Percentiles rank a stretch among this genome's conserved stretches.
Evolutionary conservation across 1,284 basidiomycete species (phyloP).

Genomic region (Termitomyces sp.): DNA sequence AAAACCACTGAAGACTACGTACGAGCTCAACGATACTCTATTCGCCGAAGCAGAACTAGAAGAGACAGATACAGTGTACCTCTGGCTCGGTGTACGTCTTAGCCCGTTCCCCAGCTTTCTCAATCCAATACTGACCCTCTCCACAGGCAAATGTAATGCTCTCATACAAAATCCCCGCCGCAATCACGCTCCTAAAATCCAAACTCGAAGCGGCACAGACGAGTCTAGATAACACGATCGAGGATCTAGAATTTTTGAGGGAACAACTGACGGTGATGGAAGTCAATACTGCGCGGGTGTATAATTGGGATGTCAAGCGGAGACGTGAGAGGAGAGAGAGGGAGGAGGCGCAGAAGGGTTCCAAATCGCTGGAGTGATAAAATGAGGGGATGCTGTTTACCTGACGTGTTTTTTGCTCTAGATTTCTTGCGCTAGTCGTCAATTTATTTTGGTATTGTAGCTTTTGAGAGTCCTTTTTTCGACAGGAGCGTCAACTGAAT

Average conservation of each 20-base stretch:
- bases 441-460: not conserved
- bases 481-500: not conserved
- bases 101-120: not conserved
- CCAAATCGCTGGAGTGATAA: not conserved
- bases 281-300: conserved; percentile 94
- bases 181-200: conserved; percentile 68
- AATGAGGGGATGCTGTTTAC: not conserved
- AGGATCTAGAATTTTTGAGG: conserved; percentile 90
- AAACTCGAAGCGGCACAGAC: conserved; percentile 79
- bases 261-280: conserved; percentile 98
- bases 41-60: conserved; percentile 88
- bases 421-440: not conserved
- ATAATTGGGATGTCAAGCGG: conserved; percentile 93
- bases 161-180: conserved; percentile 84
- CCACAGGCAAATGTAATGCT: conserved; percentile 95
- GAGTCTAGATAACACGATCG: conserved; percentile 66
- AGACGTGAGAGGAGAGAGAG: conserved; percentile 57
- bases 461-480: not conserved
- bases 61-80: conserved; percentile 83
- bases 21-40: conserved; percentile 95
- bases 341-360: conserved; percentile 26
- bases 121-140: not conserved
- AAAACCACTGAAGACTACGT: conserved; percentile 78
- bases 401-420: not conserved
- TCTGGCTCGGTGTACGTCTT: conserved; percentile 93